Evolutionary conservation across 2,329 filamentous ascomycete genomes (phyloP), one percentile per base, ranked within the genome.

Genomic region (Sporothrix curviconia): DNA sequence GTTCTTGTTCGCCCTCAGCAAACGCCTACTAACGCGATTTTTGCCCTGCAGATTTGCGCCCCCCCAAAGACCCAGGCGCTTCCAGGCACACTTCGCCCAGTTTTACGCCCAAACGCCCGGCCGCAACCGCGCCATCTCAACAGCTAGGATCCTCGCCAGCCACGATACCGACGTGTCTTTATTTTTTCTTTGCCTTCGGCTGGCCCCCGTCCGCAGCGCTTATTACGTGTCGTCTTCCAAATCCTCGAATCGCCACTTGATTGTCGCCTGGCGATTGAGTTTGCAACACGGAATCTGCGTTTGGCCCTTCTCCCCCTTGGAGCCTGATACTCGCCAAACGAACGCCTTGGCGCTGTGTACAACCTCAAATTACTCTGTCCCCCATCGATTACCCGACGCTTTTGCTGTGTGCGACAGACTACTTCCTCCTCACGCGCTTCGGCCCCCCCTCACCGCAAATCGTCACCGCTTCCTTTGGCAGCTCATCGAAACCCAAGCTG

Each of bases 351-450:
- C 47, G 19, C 47, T 34, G 30, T n/a, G 32, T 14, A 15, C 50
- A 22, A 7, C 50, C 42, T 53, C n/a, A 53, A 42, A 53, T n/a
- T 53, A 53, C 37, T 24, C 17, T 25, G 50, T 42, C 37, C 37
- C 22, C 24, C 11, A 22, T 53, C 25, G 8, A 12, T 12, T 28
- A 24, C n/a, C 24, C 15, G 11, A 12, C 9, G n/a, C n/a, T n/a
- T n/a, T n/a, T n/a, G n/a, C 24, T 42, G 8, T 22, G 25, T 25
- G n/a, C 32, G 25, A 40, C 34, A 17, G 15, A 12, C 32, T 32
- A 6, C 24, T 53, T 11, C 37, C 28, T 42, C 50, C 37, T 52
- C 17, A n/a, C 24, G 22, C 36, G 22, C 36, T 34, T 36, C 46
- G 36, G 15, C 34, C 36, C 12, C 22, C 47, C 34, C 25, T 40